These are phyloP conservation scores for Arabidopsis thaliana DNA, from an alignment of 345 rosid genomes.

Conservation along the genomic window TAIR10.1 NC_003076.8:22474001-22474500, in stretches of 20 bases:
- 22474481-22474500: constrained; percentile 18
- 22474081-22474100: constrained; percentile 19
- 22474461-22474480: constrained; percentile 3
- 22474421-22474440: constrained; percentile 19
- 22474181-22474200: constrained; percentile 28
- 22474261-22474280: constrained; percentile 27
- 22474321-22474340: constrained; percentile 36
- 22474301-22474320: constrained; percentile 51
- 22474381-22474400: constrained; percentile 64
- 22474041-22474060: neutral
- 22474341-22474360: constrained; percentile 42
- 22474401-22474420: constrained; percentile 64
- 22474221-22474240: constrained; percentile 37
- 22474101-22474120: constrained; percentile 10
- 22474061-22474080: neutral
- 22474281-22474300: constrained; percentile 41
- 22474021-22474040: no score
- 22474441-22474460: neutral
- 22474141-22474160: constrained; percentile 38
- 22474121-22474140: constrained; percentile 19
- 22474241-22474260: constrained; percentile 45
- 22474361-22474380: constrained; percentile 54
- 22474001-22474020: no score
- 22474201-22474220: constrained; percentile 32
- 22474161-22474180: constrained; percentile 23